Evolutionary conservation across 176 grass and related monocot species (phyloP).

Genomic region (Stipa capillata): DNA sequence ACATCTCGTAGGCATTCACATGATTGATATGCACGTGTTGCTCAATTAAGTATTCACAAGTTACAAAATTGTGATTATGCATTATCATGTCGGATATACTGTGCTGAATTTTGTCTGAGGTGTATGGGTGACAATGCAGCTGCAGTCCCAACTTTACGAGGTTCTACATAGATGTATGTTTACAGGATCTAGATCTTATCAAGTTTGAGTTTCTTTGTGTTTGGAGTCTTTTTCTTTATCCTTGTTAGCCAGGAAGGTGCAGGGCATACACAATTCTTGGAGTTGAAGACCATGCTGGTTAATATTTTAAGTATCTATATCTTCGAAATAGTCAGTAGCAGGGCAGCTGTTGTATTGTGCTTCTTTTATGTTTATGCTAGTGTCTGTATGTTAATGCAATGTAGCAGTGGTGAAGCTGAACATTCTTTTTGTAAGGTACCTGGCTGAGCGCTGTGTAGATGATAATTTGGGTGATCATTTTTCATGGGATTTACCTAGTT

Average conservation of each 20-base stretch:
- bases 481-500: background rate
- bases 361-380: background rate
- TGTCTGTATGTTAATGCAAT: background rate
- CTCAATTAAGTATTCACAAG: background rate
- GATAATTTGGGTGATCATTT: background rate
- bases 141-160: background rate
- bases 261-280: constrained; percentile 7
- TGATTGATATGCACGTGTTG: constrained; percentile 2
- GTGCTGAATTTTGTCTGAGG: background rate
- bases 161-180: background rate
- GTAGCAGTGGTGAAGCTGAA: background rate
- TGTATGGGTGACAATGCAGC: background rate
- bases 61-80: background rate
- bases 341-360: background rate
- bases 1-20: background rate
- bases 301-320: background rate
- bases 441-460: background rate
- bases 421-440: background rate
- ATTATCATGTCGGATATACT: background rate
- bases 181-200: background rate
- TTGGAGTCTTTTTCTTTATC: background rate
- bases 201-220: background rate
- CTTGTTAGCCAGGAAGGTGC: constrained; percentile 16
- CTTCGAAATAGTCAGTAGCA: background rate
- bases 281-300: constrained; percentile 1